Conservation (phyloP, 768 basidiomycete species). For the Omphalotus guepiniiformis region DNA sequence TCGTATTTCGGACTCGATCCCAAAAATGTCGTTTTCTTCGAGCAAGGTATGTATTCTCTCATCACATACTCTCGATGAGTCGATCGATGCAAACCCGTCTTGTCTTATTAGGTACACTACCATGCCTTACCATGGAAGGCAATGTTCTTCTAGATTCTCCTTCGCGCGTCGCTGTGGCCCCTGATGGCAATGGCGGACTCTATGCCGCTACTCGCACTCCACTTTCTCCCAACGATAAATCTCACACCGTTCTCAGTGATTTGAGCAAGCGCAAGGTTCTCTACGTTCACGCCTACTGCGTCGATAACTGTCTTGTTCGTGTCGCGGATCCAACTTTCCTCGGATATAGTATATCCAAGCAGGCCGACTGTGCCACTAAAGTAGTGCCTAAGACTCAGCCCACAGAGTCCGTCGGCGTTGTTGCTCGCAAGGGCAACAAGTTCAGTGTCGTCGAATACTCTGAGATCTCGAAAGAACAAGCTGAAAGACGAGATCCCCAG, state of each 20-base stretch:
- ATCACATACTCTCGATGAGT: not conserved
- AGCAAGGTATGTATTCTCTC: conserved; percentile 68
- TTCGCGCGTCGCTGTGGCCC: conserved; percentile 86
- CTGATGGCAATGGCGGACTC: conserved; percentile 96
- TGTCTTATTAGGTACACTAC: conserved; percentile 71
- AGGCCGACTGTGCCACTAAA: conserved; percentile 91
- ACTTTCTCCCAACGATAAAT: conserved; percentile 52
- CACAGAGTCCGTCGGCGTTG: conserved; percentile 91
- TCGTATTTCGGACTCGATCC: conserved; percentile 76
- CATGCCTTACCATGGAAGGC: conserved; percentile 91
- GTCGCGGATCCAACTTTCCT: conserved; percentile 98
- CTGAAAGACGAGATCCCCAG: conserved; percentile 64
- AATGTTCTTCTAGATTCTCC: conserved; percentile 84
- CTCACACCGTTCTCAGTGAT: conserved; percentile 79
- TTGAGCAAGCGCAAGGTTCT: conserved; percentile 69
- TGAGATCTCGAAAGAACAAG: conserved; percentile 86
- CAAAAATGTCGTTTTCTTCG: conserved; percentile 87
- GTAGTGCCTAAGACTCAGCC: conserved; percentile 89
- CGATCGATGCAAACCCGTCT: not conserved
- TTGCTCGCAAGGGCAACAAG: conserved; percentile 78
- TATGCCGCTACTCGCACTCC: conserved; percentile 90
- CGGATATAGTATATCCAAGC: conserved; percentile 86
- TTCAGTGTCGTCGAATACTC: conserved; percentile 97
- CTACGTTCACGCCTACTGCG: conserved; percentile 94
- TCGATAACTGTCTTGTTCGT: conserved; percentile 97